Base-by-base conservation (phyloP, 148 eudicot species). In the Nepenthes gracilis region DNA sequence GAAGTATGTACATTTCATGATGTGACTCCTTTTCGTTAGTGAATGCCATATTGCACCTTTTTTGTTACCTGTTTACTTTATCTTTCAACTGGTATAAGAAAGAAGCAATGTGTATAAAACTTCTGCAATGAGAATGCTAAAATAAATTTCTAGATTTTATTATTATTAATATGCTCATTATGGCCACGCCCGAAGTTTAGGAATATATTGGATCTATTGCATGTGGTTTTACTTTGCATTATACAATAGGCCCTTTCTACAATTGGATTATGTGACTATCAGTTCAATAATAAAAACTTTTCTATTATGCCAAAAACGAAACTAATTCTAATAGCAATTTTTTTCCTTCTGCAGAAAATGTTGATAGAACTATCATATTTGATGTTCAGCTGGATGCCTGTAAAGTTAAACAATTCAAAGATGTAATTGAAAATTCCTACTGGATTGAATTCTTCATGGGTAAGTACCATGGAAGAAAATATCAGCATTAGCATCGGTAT, bases 391-490 rank as follows among this genome's bases (percentile, higher is more conserved):
- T 88, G 58, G 96, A 88, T 68, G 85, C 81, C 53, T 74, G 81
- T 2, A 92, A 85, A 68, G 90, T 70, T 68, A 80, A 77, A 64
- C 87, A 84, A 61, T 92, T 92, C 63, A 88, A 82, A 80, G 85
- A 85, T 69, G 98, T 96, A 64, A 81, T 92, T 72, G 96, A 84
- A 63, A 88, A 74, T 80, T 83, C 83, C 35, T 92, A 88, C 68
- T 88, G 97, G 97, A 84, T 92, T 72, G 97, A 92, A 70, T 85
- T 92, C 60, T 92, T 92, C 68, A 82, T 88, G 48, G 96, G 98
- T 92, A 79, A 69, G 86, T 57, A 34, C n/a, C 43, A 23, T 23
- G 0, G 23, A 23, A 23, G 23, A 23, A 23, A 23, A 23, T 23
- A 23, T 23, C 23, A 23, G 23, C 23, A 23, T 23, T 23, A 23